Conservation (phyloP, 345 rosid species). For the Murraya koenigii region DNA sequence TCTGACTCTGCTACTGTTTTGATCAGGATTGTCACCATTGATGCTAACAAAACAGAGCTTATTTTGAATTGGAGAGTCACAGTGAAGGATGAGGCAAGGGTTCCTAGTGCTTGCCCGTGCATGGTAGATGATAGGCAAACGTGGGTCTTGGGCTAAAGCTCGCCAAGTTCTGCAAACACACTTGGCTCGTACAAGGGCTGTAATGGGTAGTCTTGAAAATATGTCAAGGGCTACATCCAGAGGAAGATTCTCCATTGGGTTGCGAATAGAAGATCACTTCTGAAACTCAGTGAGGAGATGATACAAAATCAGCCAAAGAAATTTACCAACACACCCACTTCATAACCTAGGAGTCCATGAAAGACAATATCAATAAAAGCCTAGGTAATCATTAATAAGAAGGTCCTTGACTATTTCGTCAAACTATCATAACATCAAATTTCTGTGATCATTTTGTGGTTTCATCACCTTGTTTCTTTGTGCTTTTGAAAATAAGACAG, state of each 20-base stretch:
- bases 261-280: neutral
- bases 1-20: neutral
- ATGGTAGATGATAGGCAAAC: neutral
- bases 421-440: no score
- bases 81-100: neutral
- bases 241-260: conserved; percentile 1
- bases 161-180: conserved; percentile 9
- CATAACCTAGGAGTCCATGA: no score
- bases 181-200: neutral
- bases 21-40: neutral
- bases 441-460: no score
- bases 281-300: neutral
- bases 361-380: no score
- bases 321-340: no score
- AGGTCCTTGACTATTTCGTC: no score
- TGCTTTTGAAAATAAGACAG: no score
- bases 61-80: neutral
- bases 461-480: no score
- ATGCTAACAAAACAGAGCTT: neutral
- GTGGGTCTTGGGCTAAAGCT: neutral
- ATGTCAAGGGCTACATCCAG: neutral
- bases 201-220: conserved; percentile 2
- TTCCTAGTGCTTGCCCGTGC: neutral
- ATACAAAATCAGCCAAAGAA: neutral
- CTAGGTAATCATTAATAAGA: no score